Conservation (phyloP, 2,329 filamentous ascomycete species). For the Fusarium sp. region DNA sequence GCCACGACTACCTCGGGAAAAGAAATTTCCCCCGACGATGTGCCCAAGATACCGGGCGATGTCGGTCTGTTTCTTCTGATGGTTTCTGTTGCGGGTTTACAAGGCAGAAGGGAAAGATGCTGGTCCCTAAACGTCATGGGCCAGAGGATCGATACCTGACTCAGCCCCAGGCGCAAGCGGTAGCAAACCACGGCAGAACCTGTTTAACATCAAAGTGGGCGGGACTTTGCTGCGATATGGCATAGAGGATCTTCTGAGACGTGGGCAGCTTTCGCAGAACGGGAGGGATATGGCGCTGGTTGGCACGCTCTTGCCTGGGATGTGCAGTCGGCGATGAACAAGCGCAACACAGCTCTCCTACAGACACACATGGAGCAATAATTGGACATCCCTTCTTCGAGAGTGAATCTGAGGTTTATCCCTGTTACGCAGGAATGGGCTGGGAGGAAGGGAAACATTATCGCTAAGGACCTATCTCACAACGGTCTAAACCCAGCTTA, state of each 20-base stretch:
- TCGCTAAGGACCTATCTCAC: too few relatives aligned
- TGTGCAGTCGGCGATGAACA: too few relatives aligned
- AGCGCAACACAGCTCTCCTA: too few relatives aligned
- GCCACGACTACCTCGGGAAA: neutral
- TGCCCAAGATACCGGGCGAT: slow-evolving; percentile 48
- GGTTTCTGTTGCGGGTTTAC: slow-evolving; percentile 37
- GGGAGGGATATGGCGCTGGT: slow-evolving; percentile 1
- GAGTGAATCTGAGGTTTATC: too few relatives aligned
- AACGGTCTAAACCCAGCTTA: too few relatives aligned
- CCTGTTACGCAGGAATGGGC: too few relatives aligned
- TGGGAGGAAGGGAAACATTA: too few relatives aligned
- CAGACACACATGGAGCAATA: too few relatives aligned
- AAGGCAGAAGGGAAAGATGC: slow-evolving; percentile 28
- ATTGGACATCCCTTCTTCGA: too few relatives aligned
- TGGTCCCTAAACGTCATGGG: slow-evolving; percentile 38
- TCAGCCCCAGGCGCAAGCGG: slow-evolving; percentile 23
- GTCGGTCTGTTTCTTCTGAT: slow-evolving; percentile 19
- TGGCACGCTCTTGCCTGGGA: too few relatives aligned
- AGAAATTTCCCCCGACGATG: slow-evolving; percentile 19
- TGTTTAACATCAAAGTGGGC: too few relatives aligned
- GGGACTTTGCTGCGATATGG: slow-evolving; percentile 43
- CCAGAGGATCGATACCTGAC: slow-evolving; percentile 36
- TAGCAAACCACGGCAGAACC: too few relatives aligned
- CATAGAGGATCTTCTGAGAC: slow-evolving; percentile 38
- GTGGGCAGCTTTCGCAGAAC: slow-evolving; percentile 25